Evolutionary conservation across 176 grass and related monocot species (phyloP).

Genomic region (Raddia distichophylla): DNA sequence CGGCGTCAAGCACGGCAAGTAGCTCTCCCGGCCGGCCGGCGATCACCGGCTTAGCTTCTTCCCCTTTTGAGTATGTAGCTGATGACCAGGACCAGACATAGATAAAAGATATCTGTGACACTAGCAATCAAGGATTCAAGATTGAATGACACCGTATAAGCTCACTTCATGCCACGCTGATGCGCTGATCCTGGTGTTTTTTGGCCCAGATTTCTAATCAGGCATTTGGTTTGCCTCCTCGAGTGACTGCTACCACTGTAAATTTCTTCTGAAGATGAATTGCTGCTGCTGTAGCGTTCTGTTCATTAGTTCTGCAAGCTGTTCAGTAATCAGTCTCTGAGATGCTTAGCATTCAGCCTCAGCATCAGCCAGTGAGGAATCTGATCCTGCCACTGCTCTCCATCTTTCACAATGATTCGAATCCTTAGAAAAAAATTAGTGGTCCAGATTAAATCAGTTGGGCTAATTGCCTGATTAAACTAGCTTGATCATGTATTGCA

Average conservation of each 20-base stretch:
- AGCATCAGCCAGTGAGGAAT: slow-evolving; percentile 37
- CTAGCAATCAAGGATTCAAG: slow-evolving; percentile 32
- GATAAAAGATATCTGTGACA: slow-evolving; percentile 5
- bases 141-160: slow-evolving; percentile 9
- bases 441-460: background rate
- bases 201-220: background rate
- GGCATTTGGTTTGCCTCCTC: slow-evolving; percentile 21
- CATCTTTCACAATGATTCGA: slow-evolving; percentile 14
- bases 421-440: slow-evolving; percentile 15
- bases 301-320: background rate
- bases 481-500: background rate
- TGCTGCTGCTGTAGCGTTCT: background rate
- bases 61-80: slow-evolving; percentile 3
- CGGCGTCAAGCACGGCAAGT: slow-evolving; percentile 55
- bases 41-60: background rate
- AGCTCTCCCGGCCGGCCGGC: slow-evolving; percentile 33
- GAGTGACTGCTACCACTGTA: slow-evolving; percentile 6
- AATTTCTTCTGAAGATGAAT: background rate
- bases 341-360: background rate
- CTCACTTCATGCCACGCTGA: background rate
- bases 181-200: slow-evolving; percentile 13
- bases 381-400: slow-evolving; percentile 35
- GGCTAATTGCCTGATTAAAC: background rate
- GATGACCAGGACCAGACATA: slow-evolving; percentile 28
- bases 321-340: background rate